A percentile compares a stretch with the other conserved stretches of the same genome.
phyloP scores from a whole-genome alignment of 139 green algal species.

The Coelastrella sp. region DNA sequence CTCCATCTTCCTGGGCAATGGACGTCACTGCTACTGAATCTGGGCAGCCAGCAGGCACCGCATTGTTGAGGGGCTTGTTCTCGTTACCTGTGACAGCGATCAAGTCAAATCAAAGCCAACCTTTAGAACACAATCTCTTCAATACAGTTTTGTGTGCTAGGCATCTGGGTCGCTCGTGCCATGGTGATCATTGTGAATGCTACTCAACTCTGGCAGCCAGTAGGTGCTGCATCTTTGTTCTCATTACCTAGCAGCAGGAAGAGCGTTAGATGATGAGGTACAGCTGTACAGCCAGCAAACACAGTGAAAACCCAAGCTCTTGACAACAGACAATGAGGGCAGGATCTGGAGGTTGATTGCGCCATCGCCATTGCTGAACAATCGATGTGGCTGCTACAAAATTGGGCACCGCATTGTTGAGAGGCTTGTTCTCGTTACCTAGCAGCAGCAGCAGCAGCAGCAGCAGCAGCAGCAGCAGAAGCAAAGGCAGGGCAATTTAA shows the following conservation, averaged over 20 bases:
- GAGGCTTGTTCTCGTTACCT: constrained; percentile 13
- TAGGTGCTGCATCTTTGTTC: neutral
- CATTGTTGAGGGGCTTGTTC: neutral
- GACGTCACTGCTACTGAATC: neutral
- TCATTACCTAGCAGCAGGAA: too few relatives aligned
- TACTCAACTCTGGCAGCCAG: neutral
- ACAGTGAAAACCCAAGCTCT: too few relatives aligned
- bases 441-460: too few relatives aligned
- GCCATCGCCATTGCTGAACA: neutral
- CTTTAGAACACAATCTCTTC: too few relatives aligned
- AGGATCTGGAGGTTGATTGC: neutral
- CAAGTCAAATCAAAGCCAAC: too few relatives aligned
- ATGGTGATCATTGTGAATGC: neutral
- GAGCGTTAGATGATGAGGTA: too few relatives aligned
- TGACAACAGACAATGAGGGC: too few relatives aligned
- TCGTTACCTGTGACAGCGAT: constrained; percentile 6
- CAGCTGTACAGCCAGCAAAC: too few relatives aligned
- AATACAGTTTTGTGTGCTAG: too few relatives aligned
- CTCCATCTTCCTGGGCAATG: neutral
- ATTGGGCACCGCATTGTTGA: neutral
- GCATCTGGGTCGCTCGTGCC: too few relatives aligned
- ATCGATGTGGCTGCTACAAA: neutral
- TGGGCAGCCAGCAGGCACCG: neutral
- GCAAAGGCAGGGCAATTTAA: too few relatives aligned
- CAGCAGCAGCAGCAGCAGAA: too few relatives aligned